Evolutionary conservation across 2,329 filamentous ascomycete genomes (phyloP).

Genomic region (Neodidymelliopsis sp.): DNA sequence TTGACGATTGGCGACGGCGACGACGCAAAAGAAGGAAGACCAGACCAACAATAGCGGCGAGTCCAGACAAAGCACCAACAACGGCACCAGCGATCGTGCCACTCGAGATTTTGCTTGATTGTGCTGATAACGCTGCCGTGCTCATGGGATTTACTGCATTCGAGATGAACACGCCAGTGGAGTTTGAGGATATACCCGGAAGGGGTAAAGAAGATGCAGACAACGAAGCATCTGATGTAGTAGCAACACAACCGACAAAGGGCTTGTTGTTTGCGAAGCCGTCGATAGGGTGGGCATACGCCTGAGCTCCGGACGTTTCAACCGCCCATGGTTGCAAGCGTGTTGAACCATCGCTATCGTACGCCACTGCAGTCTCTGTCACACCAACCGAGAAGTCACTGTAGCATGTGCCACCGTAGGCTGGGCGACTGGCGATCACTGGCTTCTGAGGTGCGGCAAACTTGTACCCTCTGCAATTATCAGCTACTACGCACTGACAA

Average conservation of each 20-base stretch:
- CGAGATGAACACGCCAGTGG: too few relatives aligned
- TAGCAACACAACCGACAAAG: constrained; percentile 21
- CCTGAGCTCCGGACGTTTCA: constrained; percentile 21
- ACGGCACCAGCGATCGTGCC: constrained; percentile 33
- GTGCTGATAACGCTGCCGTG: not conserved
- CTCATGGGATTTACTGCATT: too few relatives aligned
- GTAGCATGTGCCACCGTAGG: constrained; percentile 39
- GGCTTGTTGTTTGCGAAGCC: constrained; percentile 29
- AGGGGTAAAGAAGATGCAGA: too few relatives aligned
- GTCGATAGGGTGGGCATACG: constrained; percentile 40
- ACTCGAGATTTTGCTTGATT: constrained; percentile 8
- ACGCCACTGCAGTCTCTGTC: constrained; percentile 27
- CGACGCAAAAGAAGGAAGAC: constrained; percentile 23
- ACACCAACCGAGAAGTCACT: constrained; percentile 26
- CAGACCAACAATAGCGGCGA: constrained; percentile 25
- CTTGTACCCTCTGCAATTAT: constrained; percentile 27
- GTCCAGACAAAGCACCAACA: constrained; percentile 23
- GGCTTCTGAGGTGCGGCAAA: constrained; percentile 26
- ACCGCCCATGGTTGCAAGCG: constrained; percentile 18
- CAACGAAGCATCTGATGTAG: too few relatives aligned
- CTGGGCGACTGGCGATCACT: constrained; percentile 28
- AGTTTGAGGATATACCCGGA: too few relatives aligned
- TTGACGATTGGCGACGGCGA: constrained; percentile 8
- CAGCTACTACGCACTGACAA: too few relatives aligned
- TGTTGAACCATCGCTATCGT: constrained; percentile 24